Evolutionary conservation across 441 rosid species (phyloP).

Genomic region (Biscutella auriculata): DNA sequence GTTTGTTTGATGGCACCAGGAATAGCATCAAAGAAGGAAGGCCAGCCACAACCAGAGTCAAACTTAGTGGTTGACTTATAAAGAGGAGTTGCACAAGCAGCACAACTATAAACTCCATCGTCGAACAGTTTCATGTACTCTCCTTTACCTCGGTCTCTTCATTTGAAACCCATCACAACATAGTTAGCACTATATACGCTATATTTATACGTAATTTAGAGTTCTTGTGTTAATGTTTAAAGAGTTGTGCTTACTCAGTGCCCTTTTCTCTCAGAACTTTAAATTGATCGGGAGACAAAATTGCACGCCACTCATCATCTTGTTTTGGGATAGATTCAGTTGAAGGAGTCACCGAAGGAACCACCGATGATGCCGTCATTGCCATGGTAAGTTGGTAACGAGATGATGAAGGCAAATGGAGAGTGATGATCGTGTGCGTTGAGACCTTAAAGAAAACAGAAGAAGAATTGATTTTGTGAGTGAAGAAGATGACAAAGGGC

Average conservation of each 20-base stretch:
- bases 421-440: not conserved
- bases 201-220: too few relatives aligned
- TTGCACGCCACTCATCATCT: constrained; percentile 66
- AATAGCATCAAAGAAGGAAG: constrained; percentile 73
- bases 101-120: constrained; percentile 62
- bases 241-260: constrained; percentile 44
- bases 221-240: too few relatives aligned
- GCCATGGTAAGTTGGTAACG: not conserved
- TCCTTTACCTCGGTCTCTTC: constrained; percentile 63
- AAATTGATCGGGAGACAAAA: constrained; percentile 67
- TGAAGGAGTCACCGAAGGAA: too few relatives aligned
- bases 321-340: constrained; percentile 44
- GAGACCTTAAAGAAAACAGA: not conserved
- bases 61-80: constrained; percentile 71
- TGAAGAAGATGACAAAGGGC: not conserved
- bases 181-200: not conserved
- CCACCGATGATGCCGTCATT: constrained; percentile 26
- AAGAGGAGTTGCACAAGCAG: constrained; percentile 75
- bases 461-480: not conserved
- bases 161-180: not conserved
- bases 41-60: constrained; percentile 87
- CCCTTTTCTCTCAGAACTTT: constrained; percentile 62
- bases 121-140: constrained; percentile 43
- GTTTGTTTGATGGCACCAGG: constrained; percentile 64
- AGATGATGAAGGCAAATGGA: not conserved